Base-by-base conservation (phyloP, 2,329 filamentous ascomycete species). In the Davidsoniella australis region DNA sequence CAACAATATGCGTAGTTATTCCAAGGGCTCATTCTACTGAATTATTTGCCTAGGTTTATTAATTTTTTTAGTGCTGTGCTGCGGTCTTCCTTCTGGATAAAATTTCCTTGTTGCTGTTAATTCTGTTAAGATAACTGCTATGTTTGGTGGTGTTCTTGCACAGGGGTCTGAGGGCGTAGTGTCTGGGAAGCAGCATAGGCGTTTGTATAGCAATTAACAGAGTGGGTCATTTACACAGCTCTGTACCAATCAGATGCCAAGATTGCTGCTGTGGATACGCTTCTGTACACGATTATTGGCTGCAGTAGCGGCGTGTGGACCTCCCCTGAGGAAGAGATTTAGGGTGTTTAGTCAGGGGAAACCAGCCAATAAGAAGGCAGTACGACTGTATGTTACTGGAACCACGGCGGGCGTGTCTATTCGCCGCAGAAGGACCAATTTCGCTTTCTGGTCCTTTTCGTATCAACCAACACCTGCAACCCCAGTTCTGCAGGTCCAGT, bases 381-480 rank as follows among this genome's bases (percentile, higher is more conserved):
- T 18, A 43, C 9, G 12, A 5, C 24, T 51, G 38, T 16, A 17
- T n/a, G n/a, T 24, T 44, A 38, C 16, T 51, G 40, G n/a, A 14
- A 2, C 14, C 14, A 51, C 49, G 18, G 44, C 33, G 29, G 7
- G 33, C 39, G 49, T 47, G 23, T 20, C 17, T 41, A 16, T 26
- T 23, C 4, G 20, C 12, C 6, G 33, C 18, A 44, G 37, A 36
- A 42, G 48, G 48, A 42, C 42, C 46, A 54, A 53, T 54, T 40
- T 54, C 53, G 48, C 48, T 53, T 49, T 52, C 20, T 50, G 24
- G 43, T 50, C 50, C 33, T 47, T 39, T 48, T 50, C 48, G 44
- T 49, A 50, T 52, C 41, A 18, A 18, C 2, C 17, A 48, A 47
- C 41, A 37, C 45, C 45, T 33, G 6, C 29, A 33, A 33, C 29